These are phyloP conservation scores for Primulina huaijiensis DNA, from an alignment of 257 asterid species.

Conservation along the genomic window DNA sequence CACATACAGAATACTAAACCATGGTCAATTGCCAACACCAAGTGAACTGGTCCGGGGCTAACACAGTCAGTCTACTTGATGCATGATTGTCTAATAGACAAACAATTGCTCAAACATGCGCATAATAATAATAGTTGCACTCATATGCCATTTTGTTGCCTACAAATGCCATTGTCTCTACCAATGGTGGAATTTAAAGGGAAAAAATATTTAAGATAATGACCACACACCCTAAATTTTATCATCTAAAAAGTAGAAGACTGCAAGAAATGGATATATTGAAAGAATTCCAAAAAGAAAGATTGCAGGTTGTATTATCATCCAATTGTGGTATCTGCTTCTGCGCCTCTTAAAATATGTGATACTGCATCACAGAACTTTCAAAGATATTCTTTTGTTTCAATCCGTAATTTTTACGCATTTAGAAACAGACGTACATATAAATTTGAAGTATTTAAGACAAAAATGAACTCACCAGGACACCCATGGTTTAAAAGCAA, in stretches of 20 bases:
- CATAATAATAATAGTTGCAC: slow-evolving; percentile 11
- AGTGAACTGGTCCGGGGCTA: not conserved
- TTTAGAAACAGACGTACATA: too few species aligned
- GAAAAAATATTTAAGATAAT: not conserved
- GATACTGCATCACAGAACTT: not conserved
- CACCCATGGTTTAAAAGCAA: slow-evolving; percentile 26
- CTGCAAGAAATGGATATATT: not conserved
- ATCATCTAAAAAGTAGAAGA: not conserved
- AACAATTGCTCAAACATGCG: slow-evolving; percentile 3
- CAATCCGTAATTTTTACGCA: too few species aligned
- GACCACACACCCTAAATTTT: not conserved
- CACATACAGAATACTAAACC: slow-evolving; percentile 8
- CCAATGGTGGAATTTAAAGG: not conserved
- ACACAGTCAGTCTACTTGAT: not conserved
- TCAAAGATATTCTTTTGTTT: slow-evolving; percentile 4
- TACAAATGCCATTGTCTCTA: slow-evolving; percentile 1
- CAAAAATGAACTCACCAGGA: slow-evolving; percentile 30
- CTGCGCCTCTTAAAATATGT: not conserved
- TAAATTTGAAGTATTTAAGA: too few species aligned
- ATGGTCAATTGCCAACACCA: not conserved
- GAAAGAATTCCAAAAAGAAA: not conserved
- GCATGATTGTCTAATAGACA: not conserved
- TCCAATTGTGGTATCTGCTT: not conserved
- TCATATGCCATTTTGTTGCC: not conserved
- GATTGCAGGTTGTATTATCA: not conserved